Conservation (phyloP, 805 yeast species). For the Yarrowia yakushimensis region DNA sequence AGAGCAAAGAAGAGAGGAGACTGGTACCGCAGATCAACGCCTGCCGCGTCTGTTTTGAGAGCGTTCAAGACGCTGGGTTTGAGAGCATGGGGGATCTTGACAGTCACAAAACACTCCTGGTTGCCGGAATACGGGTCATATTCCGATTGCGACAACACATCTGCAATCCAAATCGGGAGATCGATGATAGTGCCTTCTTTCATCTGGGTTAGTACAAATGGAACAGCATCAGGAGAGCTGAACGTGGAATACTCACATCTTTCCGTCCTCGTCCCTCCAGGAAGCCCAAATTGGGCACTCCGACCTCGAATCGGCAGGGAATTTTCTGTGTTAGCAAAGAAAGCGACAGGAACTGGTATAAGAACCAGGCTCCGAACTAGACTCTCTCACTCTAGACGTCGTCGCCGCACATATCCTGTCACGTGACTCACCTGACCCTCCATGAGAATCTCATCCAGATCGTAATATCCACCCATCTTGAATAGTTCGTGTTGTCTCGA, state of each 20-base stretch:
- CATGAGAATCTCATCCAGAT: conserved; percentile 16
- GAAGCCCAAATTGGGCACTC: conserved; percentile 10
- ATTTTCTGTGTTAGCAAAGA: conserved; percentile 23
- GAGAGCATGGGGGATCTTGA: conserved; percentile 11
- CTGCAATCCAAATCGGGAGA: conserved; percentile 14
- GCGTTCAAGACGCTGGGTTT: conserved; percentile 10
- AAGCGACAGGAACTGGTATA: too few species aligned
- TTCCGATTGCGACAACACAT: conserved; percentile 5
- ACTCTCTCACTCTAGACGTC: too few species aligned
- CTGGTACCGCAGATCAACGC: conserved; percentile 4
- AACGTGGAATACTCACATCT: conserved; percentile 25
- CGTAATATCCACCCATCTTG: conserved; percentile 10
- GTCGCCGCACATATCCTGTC: neutral
- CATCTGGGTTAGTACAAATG: conserved; percentile 1
- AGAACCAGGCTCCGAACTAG: neutral
- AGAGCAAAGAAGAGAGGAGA: conserved; percentile 14
- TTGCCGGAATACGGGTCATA: conserved; percentile 5
- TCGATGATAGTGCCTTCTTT: conserved; percentile 8
- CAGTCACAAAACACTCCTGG: conserved; percentile 3
- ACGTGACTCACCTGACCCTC: conserved; percentile 10
- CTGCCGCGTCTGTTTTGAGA: conserved; percentile 2
- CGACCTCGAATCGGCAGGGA: conserved; percentile 20
- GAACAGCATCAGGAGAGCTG: too few species aligned
- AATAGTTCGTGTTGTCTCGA: too few species aligned
- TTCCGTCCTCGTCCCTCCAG: neutral